Evolutionary conservation across 805 yeast species (phyloP), one percentile per base, ranked within the genome.

Genomic region (Jamesozyma piceae): DNA sequence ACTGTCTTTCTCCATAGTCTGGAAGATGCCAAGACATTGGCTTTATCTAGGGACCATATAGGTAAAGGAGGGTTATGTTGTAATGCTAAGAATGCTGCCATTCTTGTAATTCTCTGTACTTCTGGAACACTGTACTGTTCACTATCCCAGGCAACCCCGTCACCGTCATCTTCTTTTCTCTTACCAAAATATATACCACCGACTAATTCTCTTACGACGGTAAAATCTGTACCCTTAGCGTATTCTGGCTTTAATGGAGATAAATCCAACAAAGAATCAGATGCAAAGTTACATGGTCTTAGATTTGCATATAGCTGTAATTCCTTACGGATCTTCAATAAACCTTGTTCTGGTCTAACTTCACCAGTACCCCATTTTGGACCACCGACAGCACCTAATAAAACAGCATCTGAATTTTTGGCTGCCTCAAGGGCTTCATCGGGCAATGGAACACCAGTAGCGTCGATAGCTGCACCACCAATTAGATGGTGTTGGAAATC

Each of bases 141-240:
- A 42, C 96, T 85, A 62, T 92, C 98, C 74, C 87, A 76, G 27
- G 98, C 98, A 43, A 77, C 75, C 49, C 90, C 87, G 41, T 77
- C 73, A 42, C 89, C 90, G 38, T 81, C 85, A 58, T 89, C 97
- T 69, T 92, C 98, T 57, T 76, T 75, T 67, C 97, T 78, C 58
- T 86, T 94, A 50, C 98, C 98, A 62, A 92, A 92, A 72, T 92
- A 92, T 52, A 92, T 92, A 54, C 98, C 98, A 46, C 98, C 98
- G 30, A 90, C 96, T 51, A 92, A 76, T 68, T 92, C 98, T 66
- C 98, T 82, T 35, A 90, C 96, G 49, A 92, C 95, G 44, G 80
- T 76, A 62, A 92, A 85, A 65, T 92, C 82, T 31, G 97, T 88
- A 38, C 98, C 98, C 55, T 71, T 76, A 46, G 85, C 97, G 50